phyloP scores from a whole-genome alignment of 2,329 filamentous ascomycete species.

The Colletotrichum sansevieriae region DNA sequence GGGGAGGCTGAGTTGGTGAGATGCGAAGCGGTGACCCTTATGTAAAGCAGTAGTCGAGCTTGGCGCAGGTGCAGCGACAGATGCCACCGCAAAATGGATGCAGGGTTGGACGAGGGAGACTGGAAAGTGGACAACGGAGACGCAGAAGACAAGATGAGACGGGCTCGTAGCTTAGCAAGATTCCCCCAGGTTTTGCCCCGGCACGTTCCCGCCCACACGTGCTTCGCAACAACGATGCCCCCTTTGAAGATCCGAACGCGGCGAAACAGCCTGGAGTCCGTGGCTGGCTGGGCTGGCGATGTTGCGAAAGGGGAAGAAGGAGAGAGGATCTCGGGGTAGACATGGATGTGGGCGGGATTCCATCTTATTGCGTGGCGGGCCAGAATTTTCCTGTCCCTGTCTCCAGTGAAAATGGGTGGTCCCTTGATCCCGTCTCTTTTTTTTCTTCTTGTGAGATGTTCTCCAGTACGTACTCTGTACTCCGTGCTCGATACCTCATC shows the following conservation, averaged over 20 bases:
- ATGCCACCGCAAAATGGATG: slow-evolving; percentile 6
- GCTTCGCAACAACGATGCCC: slow-evolving; percentile 13
- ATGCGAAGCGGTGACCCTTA: slow-evolving; percentile 17
- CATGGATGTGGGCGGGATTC: neutral
- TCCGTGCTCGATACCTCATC: neutral
- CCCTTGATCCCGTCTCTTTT: neutral
- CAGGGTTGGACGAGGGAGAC: slow-evolving; percentile 31
- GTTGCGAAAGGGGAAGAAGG: slow-evolving; percentile 1
- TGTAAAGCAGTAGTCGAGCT: too few species aligned
- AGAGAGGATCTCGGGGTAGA: neutral
- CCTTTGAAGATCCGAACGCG: slow-evolving; percentile 26
- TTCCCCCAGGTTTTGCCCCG: slow-evolving; percentile 34
- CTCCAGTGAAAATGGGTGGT: neutral
- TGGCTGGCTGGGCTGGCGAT: neutral
- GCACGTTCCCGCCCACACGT: slow-evolving; percentile 5
- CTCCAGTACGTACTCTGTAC: neutral
- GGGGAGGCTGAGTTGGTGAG: slow-evolving; percentile 8
- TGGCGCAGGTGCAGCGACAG: slow-evolving; percentile 6
- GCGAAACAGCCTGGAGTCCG: neutral
- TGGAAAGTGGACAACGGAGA: slow-evolving; percentile 3
- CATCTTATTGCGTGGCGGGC: neutral
- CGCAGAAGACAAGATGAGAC: slow-evolving; percentile 21
- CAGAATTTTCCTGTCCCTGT: neutral
- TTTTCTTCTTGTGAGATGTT: neutral
- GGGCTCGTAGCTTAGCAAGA: slow-evolving; percentile 32